phyloP scores from a whole-genome alignment of 108 stramenopile genomes.

The Cafeteria roenbergensis region DNA sequence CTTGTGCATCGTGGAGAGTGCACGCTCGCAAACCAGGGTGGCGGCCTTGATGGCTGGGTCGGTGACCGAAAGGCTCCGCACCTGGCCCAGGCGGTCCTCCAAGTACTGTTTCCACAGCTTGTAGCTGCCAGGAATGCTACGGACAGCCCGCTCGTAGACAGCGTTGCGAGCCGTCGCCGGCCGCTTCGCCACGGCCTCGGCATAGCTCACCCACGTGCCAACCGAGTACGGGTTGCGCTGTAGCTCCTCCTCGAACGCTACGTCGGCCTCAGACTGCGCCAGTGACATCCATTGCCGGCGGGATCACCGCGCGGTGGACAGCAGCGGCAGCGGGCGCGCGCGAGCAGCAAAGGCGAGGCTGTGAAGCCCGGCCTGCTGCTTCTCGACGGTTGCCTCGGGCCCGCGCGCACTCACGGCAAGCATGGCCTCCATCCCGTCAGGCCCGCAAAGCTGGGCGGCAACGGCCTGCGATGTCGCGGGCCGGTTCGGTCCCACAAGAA shows the following conservation, averaged over 20 bases:
- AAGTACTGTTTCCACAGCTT: conserved; percentile 87
- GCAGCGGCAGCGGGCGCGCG: no score
- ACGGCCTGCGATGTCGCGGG: no score
- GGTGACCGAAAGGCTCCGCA: background rate
- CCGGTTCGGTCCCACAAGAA: no score
- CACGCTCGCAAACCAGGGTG: conserved; percentile 53
- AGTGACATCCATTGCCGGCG: no score
- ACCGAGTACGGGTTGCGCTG: conserved; percentile 60
- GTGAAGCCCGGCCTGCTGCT: no score
- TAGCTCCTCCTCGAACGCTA: conserved; percentile 46
- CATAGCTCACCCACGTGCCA: conserved; percentile 59
- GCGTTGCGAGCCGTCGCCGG: conserved; percentile 28
- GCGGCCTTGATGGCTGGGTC: background rate
- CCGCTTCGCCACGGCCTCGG: conserved; percentile 51
- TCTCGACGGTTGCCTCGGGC: no score
- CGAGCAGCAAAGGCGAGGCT: no score
- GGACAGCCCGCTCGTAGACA: conserved; percentile 61
- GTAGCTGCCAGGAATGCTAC: conserved; percentile 73
- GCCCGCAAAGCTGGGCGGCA: no score
- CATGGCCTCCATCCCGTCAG: no score
- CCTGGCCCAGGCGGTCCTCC: conserved; percentile 13
- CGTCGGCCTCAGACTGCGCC: conserved; percentile 15
- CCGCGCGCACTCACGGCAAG: no score
- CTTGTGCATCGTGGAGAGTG: conserved; percentile 63
- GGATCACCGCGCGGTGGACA: no score